Evolutionary conservation across 2,329 filamentous ascomycete genomes (phyloP).

Genomic region (Fusarium liriodendri): DNA sequence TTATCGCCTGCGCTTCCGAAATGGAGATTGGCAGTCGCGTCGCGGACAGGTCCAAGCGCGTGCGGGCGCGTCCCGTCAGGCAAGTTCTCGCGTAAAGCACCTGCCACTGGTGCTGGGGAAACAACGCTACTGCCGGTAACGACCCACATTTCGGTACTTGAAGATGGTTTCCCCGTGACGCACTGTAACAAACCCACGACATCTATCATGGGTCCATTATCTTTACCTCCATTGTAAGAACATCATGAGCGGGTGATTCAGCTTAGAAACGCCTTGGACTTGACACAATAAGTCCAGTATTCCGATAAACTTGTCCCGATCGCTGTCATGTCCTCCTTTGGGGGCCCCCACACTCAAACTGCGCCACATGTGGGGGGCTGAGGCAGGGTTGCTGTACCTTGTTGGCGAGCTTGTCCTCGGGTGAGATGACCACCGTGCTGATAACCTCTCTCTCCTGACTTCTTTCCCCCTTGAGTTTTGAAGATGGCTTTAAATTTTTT

Average conservation of each 20-base stretch:
- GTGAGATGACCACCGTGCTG: background rate
- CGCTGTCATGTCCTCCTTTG: background rate
- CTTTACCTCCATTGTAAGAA: no score
- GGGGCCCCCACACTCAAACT: background rate
- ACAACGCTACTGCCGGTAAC: constrained; percentile 16
- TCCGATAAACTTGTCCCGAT: no score
- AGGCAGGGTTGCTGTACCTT: background rate
- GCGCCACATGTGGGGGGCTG: background rate
- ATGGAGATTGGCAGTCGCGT: constrained; percentile 31
- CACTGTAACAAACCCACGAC: background rate
- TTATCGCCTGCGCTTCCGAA: background rate
- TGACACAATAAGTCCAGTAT: no score
- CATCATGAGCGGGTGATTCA: no score
- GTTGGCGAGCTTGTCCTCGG: background rate
- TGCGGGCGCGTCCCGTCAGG: constrained; percentile 30
- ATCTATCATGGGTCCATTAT: no score
- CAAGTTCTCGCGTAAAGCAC: constrained; percentile 39
- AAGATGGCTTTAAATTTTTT: background rate
- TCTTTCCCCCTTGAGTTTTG: background rate
- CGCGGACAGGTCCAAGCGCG: constrained; percentile 17
- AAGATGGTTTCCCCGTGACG: background rate
- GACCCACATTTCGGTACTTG: background rate
- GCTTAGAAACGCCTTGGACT: no score
- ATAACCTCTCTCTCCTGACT: background rate
- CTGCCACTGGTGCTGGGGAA: constrained; percentile 17